These are phyloP conservation scores for Amyloporia xantha DNA, from an alignment of 768 basidiomycete genomes.

Conservation along the genomic window DNA sequence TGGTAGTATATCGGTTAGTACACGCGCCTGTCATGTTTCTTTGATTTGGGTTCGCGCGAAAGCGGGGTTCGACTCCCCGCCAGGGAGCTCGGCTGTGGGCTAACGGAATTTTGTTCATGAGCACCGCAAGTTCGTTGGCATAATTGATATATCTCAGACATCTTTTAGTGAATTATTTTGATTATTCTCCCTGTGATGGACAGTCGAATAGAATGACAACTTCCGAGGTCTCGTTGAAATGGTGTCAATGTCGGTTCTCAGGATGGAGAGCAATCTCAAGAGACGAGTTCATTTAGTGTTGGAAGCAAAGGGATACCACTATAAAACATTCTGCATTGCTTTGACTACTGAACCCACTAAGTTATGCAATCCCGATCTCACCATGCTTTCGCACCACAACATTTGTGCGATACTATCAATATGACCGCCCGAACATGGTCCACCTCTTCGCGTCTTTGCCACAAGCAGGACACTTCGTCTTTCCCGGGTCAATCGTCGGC, in stretches of 20 bases:
- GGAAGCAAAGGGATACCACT: neutral
- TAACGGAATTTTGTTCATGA: slow-evolving; percentile 1
- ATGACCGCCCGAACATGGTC: slow-evolving; percentile 94
- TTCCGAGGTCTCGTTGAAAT: neutral
- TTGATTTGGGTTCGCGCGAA: slow-evolving; percentile 26
- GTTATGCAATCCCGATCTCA: slow-evolving; percentile 20
- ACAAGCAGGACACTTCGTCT: slow-evolving; percentile 89
- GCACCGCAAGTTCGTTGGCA: neutral
- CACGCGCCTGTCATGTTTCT: slow-evolving; percentile 21
- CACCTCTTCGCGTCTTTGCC: slow-evolving; percentile 86
- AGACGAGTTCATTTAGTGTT: no score
- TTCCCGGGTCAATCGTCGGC: slow-evolving; percentile 70
- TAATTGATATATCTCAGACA: neutral
- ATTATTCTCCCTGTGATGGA: neutral
- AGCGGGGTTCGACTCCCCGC: slow-evolving; percentile 30
- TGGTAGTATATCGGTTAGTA: slow-evolving; percentile 22
- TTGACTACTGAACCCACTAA: neutral
- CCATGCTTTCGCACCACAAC: slow-evolving; percentile 35
- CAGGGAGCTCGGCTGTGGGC: slow-evolving; percentile 21
- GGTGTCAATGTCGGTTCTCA: neutral
- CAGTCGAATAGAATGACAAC: no score
- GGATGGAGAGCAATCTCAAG: neutral
- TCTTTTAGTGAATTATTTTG: neutral
- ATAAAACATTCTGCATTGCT: neutral
- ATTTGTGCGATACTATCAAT: no score